These are phyloP conservation scores for Termitomyces sp. DNA, from an alignment of 768 basidiomycete genomes.

Conservation along the genomic window DNA sequence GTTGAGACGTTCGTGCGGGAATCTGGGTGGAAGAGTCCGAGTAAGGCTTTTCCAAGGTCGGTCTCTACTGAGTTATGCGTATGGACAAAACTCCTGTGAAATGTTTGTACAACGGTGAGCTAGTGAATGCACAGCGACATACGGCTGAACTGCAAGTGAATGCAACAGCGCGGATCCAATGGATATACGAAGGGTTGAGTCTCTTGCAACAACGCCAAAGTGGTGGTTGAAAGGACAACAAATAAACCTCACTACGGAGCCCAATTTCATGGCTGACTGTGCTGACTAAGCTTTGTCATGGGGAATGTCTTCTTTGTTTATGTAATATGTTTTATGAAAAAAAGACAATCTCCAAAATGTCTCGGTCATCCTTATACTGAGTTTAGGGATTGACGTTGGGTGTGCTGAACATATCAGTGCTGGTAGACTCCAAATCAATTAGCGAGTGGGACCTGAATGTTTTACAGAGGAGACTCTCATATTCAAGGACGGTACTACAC, in stretches of 20 bases:
- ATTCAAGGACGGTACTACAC: constrained; percentile 35
- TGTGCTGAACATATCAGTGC: constrained; percentile 48
- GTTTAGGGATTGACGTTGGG: constrained; percentile 40
- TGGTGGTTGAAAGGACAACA: constrained; percentile 11
- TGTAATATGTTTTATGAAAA: background rate
- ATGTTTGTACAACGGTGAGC: constrained; percentile 14
- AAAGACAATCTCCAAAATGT: background rate
- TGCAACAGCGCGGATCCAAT: constrained; percentile 5
- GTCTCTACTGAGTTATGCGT: background rate
- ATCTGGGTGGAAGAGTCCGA: constrained; percentile 1
- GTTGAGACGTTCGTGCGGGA: constrained; percentile 24
- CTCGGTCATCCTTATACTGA: background rate
- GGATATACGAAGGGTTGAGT: background rate
- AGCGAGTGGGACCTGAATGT: constrained; percentile 38
- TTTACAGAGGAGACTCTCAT: constrained; percentile 32
- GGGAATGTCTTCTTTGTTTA: background rate
- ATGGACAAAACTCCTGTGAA: constrained; percentile 15
- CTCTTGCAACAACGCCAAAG: constrained; percentile 11
- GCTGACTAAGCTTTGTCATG: constrained; percentile 3
- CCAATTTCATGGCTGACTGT: background rate
- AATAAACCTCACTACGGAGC: background rate
- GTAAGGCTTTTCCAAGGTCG: constrained; percentile 2
- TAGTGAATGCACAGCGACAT: constrained; percentile 16
- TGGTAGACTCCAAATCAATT: constrained; percentile 58
- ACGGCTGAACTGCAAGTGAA: constrained; percentile 12